Base-by-base conservation (phyloP, 345 rosid genomes). In the Psidium friedrichsthalianum region DNA sequence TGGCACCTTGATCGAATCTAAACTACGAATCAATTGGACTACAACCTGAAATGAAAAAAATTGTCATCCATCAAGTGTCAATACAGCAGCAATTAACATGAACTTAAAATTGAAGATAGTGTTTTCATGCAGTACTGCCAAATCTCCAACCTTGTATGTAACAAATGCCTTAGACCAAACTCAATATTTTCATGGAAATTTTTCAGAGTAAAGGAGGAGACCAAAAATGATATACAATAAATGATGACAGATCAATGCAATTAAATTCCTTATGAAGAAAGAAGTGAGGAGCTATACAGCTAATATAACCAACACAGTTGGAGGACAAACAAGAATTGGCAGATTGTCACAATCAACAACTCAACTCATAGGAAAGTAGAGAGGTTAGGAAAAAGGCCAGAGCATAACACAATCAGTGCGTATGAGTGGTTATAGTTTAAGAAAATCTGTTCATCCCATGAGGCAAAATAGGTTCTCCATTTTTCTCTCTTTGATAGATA, bases 1-100 rank as follows among this genome's bases (percentile, higher is more conserved):
- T 83, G 99, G 89, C 83, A 96, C 94, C 91, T 91, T 96, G 89
- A 97, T 90, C 84, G 98, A 91, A 90, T 97, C 99, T 90, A 97
- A 91, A 89, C 92, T 89, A 86, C 95, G 93, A 82, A 97, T 88
- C 89, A 97, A 87, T 91, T 94, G 98, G 84, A 95, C 90, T 81
- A 96, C 89, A 83, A 96, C 98, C 99, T 97, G 90, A 53, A 82
- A 85, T 58, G 74, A 56, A 82, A 44, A 82, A 85, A 55, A 1
- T 64, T 64, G 32, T 74, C 55, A 51, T 51, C 36, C 84, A 82
- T 82, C 36, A 82, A 52, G 58, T 36, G 78, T 18, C 47, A 36
- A 69, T 36, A 32, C 24, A 2, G 42, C 47, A 69, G 47, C 78
- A 69, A 69, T 69, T 18, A 36, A 69, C 47, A 36, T 32, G 78